Evolutionary conservation across 192 early-diverging fungal species (phyloP).

Genomic region (Coemansia erecta): DNA sequence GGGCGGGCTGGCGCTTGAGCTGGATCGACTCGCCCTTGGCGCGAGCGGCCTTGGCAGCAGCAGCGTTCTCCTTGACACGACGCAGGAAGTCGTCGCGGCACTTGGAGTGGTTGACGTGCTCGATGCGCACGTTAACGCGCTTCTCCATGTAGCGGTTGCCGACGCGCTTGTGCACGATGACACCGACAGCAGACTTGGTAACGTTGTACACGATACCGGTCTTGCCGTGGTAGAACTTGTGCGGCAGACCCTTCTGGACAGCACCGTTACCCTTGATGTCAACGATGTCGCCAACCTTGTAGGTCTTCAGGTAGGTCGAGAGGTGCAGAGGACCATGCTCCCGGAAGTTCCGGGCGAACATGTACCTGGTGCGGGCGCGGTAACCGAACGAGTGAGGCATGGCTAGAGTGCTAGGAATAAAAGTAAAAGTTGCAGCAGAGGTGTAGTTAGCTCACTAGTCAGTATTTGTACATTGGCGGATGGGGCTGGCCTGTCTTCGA

Average conservation of each 20-base stretch:
- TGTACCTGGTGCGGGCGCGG: constrained; percentile 96
- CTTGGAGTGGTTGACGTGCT: constrained; percentile 99
- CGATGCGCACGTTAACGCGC: constrained; percentile 96
- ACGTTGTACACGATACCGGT: constrained; percentile 99
- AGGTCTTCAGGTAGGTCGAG: constrained; percentile 97
- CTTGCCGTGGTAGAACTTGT: constrained; percentile 99
- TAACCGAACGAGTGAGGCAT: constrained; percentile 90
- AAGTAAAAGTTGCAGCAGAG: neutral
- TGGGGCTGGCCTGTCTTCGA: too few relatives aligned
- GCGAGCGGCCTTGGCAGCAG: constrained; percentile 79
- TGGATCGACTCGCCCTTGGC: constrained; percentile 68
- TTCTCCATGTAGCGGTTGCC: constrained; percentile 99
- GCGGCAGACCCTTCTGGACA: constrained; percentile 99
- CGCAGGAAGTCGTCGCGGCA: constrained; percentile 97
- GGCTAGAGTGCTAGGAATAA: constrained; percentile 20
- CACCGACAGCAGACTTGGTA: constrained; percentile 97
- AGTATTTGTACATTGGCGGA: neutral
- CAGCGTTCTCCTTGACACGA: constrained; percentile 95
- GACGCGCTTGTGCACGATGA: constrained; percentile 98
- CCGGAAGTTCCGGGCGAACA: constrained; percentile 97
- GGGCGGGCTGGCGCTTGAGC: constrained; percentile 87
- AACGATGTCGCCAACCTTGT: constrained; percentile 99
- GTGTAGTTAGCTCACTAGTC: neutral
- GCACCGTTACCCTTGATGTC: constrained; percentile 99
- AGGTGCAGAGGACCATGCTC: constrained; percentile 88